A percentile compares a stretch with the other conserved stretches of the same genome.
phyloP scores from a whole-genome alignment of 306 rosid species.

The Inga oerstediana region DNA sequence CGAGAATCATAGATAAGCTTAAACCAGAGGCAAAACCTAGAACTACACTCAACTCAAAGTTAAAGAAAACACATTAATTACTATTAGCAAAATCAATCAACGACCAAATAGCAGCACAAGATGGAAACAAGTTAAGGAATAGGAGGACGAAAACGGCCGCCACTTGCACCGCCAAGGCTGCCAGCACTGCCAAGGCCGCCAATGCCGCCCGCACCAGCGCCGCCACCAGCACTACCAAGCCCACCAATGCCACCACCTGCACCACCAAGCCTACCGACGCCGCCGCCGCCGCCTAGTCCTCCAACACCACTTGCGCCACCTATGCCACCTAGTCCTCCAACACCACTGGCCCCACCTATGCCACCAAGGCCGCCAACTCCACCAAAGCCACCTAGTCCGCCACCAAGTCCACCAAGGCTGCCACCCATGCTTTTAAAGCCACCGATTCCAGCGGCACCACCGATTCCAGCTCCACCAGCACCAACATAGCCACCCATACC shows the following conservation, averaged over 20 bases:
- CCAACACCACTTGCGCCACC: constrained; percentile 28
- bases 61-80: background rate
- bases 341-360: constrained; percentile 17
- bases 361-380: background rate
- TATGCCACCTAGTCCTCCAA: background rate
- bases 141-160: background rate
- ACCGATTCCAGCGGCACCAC: constrained; percentile 2
- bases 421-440: constrained; percentile 42
- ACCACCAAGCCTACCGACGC: background rate
- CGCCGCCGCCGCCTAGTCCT: constrained; percentile 16
- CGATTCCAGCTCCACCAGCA: background rate
- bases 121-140: constrained; percentile 8
- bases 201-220: background rate
- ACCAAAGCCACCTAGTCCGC: constrained; percentile 16
- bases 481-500: constrained; percentile 26
- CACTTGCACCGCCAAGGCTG: background rate
- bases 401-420: constrained; percentile 32
- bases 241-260: constrained; percentile 28
- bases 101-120: background rate
- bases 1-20: background rate
- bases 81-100: background rate
- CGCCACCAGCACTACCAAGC: background rate
- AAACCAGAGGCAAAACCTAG: background rate
- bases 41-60: background rate
- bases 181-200: background rate